Percentiles rank a stretch among this genome's conserved stretches.
Conservation (phyloP, 257 asterid species). For the Prunella vulgaris region DNA sequence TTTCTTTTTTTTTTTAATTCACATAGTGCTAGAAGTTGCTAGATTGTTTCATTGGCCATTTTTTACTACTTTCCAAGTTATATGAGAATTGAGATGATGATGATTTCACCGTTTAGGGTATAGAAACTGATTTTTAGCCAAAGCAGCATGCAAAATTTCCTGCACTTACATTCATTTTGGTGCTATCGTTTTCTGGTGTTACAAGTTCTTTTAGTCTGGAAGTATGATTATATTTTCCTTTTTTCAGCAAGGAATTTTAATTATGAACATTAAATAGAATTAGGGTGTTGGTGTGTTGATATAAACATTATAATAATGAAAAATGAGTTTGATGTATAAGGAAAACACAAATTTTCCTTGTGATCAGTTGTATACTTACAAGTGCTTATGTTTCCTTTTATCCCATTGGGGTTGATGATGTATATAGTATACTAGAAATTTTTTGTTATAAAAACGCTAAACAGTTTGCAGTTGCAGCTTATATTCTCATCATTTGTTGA, state of each 20-base stretch:
- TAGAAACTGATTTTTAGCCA: not conserved
- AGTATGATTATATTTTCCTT: slow-evolving; percentile 11
- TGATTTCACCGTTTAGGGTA: not conserved
- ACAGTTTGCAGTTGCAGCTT: slow-evolving; percentile 19
- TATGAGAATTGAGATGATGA: not conserved
- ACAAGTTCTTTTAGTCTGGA: not conserved
- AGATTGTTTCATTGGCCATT: not conserved
- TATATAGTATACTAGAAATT: not conserved
- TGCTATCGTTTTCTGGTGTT: not conserved
- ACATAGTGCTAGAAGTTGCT: not conserved
- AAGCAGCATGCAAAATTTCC: slow-evolving; percentile 1
- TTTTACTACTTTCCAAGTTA: not conserved
- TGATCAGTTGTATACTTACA: not conserved
- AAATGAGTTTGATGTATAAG: not conserved
- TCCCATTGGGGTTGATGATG: slow-evolving; percentile 4
- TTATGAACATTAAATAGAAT: not conserved
- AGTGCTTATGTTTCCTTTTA: not conserved
- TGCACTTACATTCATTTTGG: not conserved
- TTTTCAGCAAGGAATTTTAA: not conserved
- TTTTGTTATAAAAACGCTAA: not conserved
- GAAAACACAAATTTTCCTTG: not conserved
- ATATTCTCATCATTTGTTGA: slow-evolving; percentile 1
- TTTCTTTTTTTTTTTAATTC: too few relatives aligned
- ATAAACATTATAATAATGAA: not conserved
- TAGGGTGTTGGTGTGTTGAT: not conserved